These are phyloP conservation scores for Phoenix dactylifera DNA, from an alignment of 176 grass and related monocot genomes.

Conservation along the genomic window DNA sequence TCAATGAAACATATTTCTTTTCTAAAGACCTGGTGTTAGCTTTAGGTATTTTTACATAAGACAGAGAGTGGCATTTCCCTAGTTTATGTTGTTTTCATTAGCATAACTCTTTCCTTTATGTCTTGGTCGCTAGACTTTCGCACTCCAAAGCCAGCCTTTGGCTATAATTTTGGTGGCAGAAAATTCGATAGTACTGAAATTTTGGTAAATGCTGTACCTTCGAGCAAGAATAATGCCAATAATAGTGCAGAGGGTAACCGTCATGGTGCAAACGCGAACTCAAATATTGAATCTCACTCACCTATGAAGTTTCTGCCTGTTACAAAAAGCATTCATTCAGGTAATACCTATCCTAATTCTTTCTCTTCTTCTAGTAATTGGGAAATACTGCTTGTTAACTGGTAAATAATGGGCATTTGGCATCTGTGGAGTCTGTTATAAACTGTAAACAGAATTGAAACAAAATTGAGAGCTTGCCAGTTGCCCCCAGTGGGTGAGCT, in stretches of 20 bases:
- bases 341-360: neutral
- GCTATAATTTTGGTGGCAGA: slow-evolving; percentile 14
- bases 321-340: neutral
- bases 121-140: slow-evolving; percentile 33
- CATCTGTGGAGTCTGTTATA: too few relatives aligned
- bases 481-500: too few relatives aligned
- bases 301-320: slow-evolving; percentile 5
- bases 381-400: too few relatives aligned
- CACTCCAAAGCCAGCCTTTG: slow-evolving; percentile 54
- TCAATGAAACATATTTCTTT: slow-evolving; percentile 19
- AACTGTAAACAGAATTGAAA: too few relatives aligned
- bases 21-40: slow-evolving; percentile 12
- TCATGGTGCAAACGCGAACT: neutral
- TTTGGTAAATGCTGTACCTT: slow-evolving; percentile 16
- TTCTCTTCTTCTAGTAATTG: neutral
- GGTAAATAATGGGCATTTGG: too few relatives aligned
- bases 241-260: neutral
- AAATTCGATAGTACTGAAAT: slow-evolving; percentile 10
- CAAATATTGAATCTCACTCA: slow-evolving; percentile 3
- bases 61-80: slow-evolving; percentile 3
- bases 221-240: slow-evolving; percentile 3
- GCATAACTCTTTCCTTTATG: slow-evolving; percentile 3
- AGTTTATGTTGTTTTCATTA: neutral
- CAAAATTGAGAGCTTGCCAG: too few relatives aligned
- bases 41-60: slow-evolving; percentile 30